Evolutionary conservation across 139 green algal species (phyloP), one percentile per base, ranked within the genome.

Genomic region (Coelastrella sp.): DNA sequence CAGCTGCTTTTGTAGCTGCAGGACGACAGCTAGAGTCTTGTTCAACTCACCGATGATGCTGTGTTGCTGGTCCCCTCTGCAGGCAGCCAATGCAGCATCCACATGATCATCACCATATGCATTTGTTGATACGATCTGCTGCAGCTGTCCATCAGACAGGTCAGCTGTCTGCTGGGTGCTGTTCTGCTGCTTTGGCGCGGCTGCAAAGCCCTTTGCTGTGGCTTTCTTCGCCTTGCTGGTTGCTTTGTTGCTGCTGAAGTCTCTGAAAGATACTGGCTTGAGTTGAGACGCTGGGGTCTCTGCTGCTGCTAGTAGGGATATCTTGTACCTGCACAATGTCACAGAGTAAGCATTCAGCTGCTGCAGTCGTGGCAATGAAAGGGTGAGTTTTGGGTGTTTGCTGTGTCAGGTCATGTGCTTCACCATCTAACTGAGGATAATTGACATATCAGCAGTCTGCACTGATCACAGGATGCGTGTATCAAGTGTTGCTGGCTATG

Each of bases 311-410:
- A 85, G 79, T 3, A 85, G 41, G 0, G 41, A 76, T 34, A 85
- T 40, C 62, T 85, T 85, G 62, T 43, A 57, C 63, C 79, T 84
- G 40, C n/a, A n/a, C n/a, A n/a, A n/a, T n/a, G n/a, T n/a, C n/a
- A n/a, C n/a, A n/a, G n/a, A n/a, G n/a, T n/a, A n/a, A n/a, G n/a
- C n/a, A n/a, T n/a, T n/a, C n/a, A n/a, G n/a, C n/a, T n/a, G n/a
- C n/a, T n/a, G n/a, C n/a, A n/a, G n/a, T n/a, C n/a, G n/a, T n/a
- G n/a, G n/a, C n/a, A n/a, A n/a, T n/a, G n/a, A n/a, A n/a, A n/a
- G n/a, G n/a, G n/a, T n/a, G n/a, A n/a, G n/a, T n/a, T n/a, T n/a
- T n/a, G n/a, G n/a, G n/a, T n/a, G n/a, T n/a, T n/a, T n/a, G n/a
- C n/a, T n/a, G n/a, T n/a, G n/a, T n/a, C n/a, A n/a, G n/a, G n/a